These are phyloP conservation scores for Krasilnikovozyma curviuscula DNA, from an alignment of 768 basidiomycete species.

Conservation along the genomic window DNA sequence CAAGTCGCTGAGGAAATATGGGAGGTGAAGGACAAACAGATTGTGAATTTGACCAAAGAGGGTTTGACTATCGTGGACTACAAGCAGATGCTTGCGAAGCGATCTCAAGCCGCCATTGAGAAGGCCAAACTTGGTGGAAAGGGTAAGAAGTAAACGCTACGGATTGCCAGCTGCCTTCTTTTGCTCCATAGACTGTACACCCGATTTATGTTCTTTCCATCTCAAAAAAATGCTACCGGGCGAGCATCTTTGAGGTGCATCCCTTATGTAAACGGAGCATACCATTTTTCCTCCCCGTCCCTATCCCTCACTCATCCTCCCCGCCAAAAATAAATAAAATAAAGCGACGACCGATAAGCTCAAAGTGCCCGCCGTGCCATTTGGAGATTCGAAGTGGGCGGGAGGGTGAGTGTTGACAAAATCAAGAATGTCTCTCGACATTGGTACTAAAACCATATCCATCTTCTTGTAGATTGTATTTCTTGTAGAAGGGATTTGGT, in stretches of 20 bases:
- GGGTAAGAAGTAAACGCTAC: slow-evolving; percentile 3
- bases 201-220: too few species aligned
- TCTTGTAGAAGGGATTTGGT: too few species aligned
- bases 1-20: slow-evolving; percentile 98
- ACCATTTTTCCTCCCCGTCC: background rate
- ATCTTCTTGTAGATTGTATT: too few species aligned
- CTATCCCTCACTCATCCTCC: background rate
- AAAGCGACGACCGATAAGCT: too few species aligned
- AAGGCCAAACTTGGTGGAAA: slow-evolving; percentile 12
- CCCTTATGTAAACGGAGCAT: background rate
- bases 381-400: too few species aligned
- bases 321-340: too few species aligned
- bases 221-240: background rate
- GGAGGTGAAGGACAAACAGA: slow-evolving; percentile 91
- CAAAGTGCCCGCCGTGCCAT: too few species aligned
- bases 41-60: slow-evolving; percentile 73
- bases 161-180: too few species aligned
- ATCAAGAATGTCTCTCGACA: too few species aligned
- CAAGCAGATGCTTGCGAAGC: slow-evolving; percentile 32
- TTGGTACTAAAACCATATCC: too few species aligned
- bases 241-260: background rate
- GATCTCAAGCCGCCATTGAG: slow-evolving; percentile 11
- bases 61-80: slow-evolving; percentile 86
- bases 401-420: too few species aligned
- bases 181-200: too few species aligned